These are phyloP conservation scores for Bacterosira constricta DNA, from an alignment of 108 stramenopile species.

Conservation along the genomic window DNA sequence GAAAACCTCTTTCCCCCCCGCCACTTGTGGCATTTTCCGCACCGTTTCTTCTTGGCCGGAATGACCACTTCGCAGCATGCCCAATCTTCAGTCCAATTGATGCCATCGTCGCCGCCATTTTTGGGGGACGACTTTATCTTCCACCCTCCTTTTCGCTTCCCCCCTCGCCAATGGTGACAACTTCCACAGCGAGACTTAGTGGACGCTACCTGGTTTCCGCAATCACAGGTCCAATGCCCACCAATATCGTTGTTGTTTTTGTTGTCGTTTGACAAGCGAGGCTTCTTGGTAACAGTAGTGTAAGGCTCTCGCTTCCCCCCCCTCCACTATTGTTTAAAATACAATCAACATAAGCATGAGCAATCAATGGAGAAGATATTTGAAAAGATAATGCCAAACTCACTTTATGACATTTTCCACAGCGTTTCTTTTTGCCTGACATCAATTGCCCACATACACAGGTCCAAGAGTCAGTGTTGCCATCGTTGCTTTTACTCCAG, in stretches of 20 bases:
- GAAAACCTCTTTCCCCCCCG: slow-evolving; percentile 1
- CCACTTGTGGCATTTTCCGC: slow-evolving; percentile 4
- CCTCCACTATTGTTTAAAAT: not conserved
- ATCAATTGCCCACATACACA: not conserved
- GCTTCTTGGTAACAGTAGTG: not conserved
- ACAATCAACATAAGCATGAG: not conserved
- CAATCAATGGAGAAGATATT: not conserved
- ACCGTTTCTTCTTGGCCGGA: not conserved
- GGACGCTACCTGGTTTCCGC: not conserved
- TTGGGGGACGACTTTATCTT: not conserved
- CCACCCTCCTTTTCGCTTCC: slow-evolving; percentile 8
- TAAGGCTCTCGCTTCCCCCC: slow-evolving; percentile 8
- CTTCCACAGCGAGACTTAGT: not conserved
- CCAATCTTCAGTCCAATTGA: slow-evolving; percentile 4
- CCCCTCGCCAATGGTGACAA: slow-evolving; percentile 8
- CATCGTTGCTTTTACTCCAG: not conserved
- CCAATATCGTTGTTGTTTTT: not conserved
- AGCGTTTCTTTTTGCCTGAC: not conserved
- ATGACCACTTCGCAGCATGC: not conserved
- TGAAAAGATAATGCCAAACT: not conserved
- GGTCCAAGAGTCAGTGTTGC: not conserved
- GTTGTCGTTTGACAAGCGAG: not conserved
- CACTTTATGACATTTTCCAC: slow-evolving; percentile 4
- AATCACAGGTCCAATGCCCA: slow-evolving; percentile 6
- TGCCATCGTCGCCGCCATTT: not conserved